Conservation (phyloP, 176 grass and related monocot species). For the Saccharum spontaneum region DNA sequence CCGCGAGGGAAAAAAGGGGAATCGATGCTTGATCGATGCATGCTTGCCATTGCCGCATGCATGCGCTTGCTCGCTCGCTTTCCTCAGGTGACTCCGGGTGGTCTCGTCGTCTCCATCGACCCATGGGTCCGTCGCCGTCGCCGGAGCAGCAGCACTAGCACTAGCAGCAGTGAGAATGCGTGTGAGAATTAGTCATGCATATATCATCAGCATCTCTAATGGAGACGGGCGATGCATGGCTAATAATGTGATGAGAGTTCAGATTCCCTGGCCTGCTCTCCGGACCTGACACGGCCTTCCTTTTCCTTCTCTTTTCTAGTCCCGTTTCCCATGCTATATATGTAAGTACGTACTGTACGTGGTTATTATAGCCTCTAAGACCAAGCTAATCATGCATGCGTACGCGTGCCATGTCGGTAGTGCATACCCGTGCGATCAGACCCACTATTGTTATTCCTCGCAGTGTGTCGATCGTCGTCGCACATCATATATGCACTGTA, state of each 20-base stretch:
- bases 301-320: background rate
- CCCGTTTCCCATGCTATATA: conserved; percentile 29
- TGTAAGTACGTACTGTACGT: background rate
- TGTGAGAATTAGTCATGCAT: background rate
- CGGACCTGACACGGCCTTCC: background rate
- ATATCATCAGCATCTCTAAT: background rate
- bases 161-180: background rate
- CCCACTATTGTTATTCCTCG: background rate
- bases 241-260: background rate
- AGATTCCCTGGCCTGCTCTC: background rate
- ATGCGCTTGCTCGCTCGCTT: background rate
- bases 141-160: background rate
- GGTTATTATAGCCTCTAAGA: background rate
- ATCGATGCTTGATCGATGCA: background rate
- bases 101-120: no score
- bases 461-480: no score
- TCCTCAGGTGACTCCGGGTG: conserved; percentile 21
- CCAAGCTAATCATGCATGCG: background rate
- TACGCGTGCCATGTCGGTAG: background rate
- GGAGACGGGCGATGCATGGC: background rate
- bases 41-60: background rate
- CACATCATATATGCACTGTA: background rate
- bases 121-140: background rate
- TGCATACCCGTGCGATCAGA: background rate
- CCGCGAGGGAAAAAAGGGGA: background rate